These are phyloP conservation scores for Colletotrichum sp. DNA, from an alignment of 2,329 filamentous ascomycete genomes.

Conservation along the genomic window DNA sequence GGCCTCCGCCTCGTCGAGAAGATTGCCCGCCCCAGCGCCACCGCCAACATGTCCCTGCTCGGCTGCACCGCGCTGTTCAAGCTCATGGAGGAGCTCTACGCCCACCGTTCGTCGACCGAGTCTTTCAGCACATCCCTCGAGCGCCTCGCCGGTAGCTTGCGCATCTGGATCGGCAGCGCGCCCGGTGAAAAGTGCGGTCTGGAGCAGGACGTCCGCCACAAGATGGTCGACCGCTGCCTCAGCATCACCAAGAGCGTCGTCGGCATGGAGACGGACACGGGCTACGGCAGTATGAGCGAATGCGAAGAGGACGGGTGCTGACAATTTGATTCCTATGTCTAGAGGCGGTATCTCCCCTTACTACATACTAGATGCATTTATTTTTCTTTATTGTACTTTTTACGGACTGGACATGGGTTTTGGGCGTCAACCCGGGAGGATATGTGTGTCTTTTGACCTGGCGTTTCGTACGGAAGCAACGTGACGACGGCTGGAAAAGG, in stretches of 20 bases:
- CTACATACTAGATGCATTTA: constrained; percentile 4
- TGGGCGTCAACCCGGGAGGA: not conserved
- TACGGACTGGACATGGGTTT: not conserved
- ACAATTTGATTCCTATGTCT: not conserved
- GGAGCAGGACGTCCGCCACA: constrained; percentile 53
- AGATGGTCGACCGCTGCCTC: constrained; percentile 62
- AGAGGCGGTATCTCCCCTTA: not conserved
- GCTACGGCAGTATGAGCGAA: constrained; percentile 64
- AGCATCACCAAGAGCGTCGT: constrained; percentile 60
- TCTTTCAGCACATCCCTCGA: constrained; percentile 57
- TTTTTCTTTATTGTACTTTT: constrained; percentile 1
- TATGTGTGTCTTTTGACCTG: not conserved
- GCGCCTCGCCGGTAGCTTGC: constrained; percentile 59
- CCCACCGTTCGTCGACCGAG: constrained; percentile 51
- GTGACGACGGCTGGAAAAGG: constrained; percentile 17
- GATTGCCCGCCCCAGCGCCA: constrained; percentile 48
- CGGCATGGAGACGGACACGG: constrained; percentile 65
- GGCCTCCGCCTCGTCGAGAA: constrained; percentile 54
- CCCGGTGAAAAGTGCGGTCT: constrained; percentile 58
- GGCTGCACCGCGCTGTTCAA: constrained; percentile 65
- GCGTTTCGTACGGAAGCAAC: constrained; percentile 14
- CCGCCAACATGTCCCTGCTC: constrained; percentile 57
- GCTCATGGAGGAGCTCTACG: constrained; percentile 59
- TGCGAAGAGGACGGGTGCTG: constrained; percentile 38
- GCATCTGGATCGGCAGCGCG: constrained; percentile 65